phyloP scores from a whole-genome alignment of 1,139 yeast species.

The Yamadazyma mexicana region DNA sequence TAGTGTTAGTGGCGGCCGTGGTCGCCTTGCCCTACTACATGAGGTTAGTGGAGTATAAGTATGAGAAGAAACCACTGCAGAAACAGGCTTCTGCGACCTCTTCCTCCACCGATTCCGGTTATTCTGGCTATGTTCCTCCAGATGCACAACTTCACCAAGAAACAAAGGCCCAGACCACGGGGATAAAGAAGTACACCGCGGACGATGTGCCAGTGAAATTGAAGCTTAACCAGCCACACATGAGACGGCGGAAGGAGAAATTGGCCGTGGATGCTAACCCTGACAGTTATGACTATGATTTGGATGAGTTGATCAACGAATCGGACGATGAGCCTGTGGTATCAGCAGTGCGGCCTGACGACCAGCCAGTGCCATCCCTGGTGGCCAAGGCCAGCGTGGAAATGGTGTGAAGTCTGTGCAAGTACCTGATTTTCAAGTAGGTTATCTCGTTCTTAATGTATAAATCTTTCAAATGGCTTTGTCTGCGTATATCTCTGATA shows the following conservation, averaged over 20 bases:
- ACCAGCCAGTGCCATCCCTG: too few relatives aligned
- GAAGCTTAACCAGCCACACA: constrained; percentile 23
- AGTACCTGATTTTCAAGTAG: constrained; percentile 14
- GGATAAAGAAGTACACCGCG: constrained; percentile 33
- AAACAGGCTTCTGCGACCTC: too few relatives aligned
- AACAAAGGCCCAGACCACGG: constrained; percentile 24
- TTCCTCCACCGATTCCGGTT: too few relatives aligned
- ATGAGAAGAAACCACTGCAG: constrained; percentile 7
- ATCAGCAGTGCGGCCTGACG: too few relatives aligned
- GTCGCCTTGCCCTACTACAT: constrained; percentile 38
- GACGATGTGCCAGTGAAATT: constrained; percentile 43
- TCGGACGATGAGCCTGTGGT: constrained; percentile 19
- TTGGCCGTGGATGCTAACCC: constrained; percentile 36
- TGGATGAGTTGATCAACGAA: constrained; percentile 31
- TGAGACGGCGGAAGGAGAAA: constrained; percentile 28
- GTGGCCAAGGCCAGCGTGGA: neutral
- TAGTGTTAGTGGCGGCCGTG: constrained; percentile 30
- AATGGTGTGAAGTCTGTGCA: constrained; percentile 2
- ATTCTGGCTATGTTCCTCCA: constrained; percentile 42
- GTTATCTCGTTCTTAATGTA: constrained; percentile 23
- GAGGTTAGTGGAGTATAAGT: constrained; percentile 31
- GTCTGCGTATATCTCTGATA: constrained; percentile 6
- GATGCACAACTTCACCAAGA: constrained; percentile 28
- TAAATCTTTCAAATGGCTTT: constrained; percentile 14
- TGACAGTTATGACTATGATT: constrained; percentile 33